Evolutionary conservation across 306 rosid species (phyloP).

Genomic region (Senna siamea): DNA sequence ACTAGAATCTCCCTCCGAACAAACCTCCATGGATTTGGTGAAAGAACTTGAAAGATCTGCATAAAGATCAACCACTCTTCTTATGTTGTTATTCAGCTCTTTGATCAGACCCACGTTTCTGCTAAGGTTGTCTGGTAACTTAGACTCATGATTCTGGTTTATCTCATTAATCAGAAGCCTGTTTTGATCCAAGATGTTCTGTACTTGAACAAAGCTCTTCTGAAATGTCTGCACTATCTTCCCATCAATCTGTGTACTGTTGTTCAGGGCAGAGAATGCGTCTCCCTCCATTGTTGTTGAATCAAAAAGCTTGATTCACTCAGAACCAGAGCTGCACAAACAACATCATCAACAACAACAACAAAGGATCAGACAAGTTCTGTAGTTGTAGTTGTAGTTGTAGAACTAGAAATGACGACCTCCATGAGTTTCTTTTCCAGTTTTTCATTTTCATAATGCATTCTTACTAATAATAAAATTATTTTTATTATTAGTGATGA

Average conservation of each 20-base stretch:
- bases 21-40: slow-evolving; percentile 84
- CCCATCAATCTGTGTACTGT: slow-evolving; percentile 68
- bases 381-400: too few relatives aligned
- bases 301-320: slow-evolving; percentile 32
- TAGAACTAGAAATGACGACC: too few relatives aligned
- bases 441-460: too few relatives aligned
- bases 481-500: slow-evolving; percentile 46
- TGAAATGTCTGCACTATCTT: slow-evolving; percentile 79
- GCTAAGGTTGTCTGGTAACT: slow-evolving; percentile 84
- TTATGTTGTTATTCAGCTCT: slow-evolving; percentile 92
- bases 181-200: slow-evolving; percentile 87
- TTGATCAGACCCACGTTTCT: slow-evolving; percentile 86
- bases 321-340: too few relatives aligned
- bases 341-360: too few relatives aligned
- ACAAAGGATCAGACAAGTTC: slow-evolving; percentile 52
- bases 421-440: too few relatives aligned
- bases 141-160: slow-evolving; percentile 97
- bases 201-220: slow-evolving; percentile 90
- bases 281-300: slow-evolving; percentile 80
- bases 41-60: slow-evolving; percentile 88
- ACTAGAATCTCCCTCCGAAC: slow-evolving; percentile 93
- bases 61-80: slow-evolving; percentile 93
- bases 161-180: slow-evolving; percentile 89
- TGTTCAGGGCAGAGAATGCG: slow-evolving; percentile 69
- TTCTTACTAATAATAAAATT: too few relatives aligned